Base-by-base conservation (phyloP, 805 yeast genomes). In the Debaryomyces castellii region DNA sequence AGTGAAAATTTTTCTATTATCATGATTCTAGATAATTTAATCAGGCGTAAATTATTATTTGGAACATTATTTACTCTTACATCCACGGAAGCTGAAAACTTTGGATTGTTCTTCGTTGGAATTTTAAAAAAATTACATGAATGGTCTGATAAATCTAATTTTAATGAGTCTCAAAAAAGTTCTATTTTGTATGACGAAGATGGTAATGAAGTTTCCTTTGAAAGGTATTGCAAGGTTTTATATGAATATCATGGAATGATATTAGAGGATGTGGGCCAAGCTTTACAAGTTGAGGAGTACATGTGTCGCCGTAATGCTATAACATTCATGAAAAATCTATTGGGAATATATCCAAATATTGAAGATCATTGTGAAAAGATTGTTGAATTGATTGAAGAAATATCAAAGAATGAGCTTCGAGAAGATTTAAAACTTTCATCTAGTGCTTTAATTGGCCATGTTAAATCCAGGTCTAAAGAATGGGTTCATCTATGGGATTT, bases 351-450 rank as follows among this genome's bases (percentile, higher is more conserved):
- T 59, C 96, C 97, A 0, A 67, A 74, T 9, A 77, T 87, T 11
- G 82, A 81, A 42, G 82, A 77, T 23, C 91, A 87, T 46, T 83
- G 89, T 27, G 81, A 78, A 44, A 46, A 57, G 5, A 57, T 90
- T 1, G 62, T 75, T 6, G 66, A 62, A 4, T 63, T 72, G 9
- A 67, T 91, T 27, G 73, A 78, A 24, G 53, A 57, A 1, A 78
- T 87, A 17, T 57, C 79, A 6, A 50, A 61, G 4, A 57, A 61
- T 0, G 97, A 91, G 51, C 59, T 66, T 3, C 77, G 97, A 51
- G 91, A 87, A 44, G 98, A 91, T 63, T 74, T 91, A 54, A 86
- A 81, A 56, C 68, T 91, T 28, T 84, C 96, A 1, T 82, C 89
- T 0, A 81, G 75, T 60, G 91, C 94, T 1, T 71, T 87, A 43